Base-by-base conservation (phyloP, 1,284 basidiomycete species). In the Megacollybia platyphylla region DNA sequence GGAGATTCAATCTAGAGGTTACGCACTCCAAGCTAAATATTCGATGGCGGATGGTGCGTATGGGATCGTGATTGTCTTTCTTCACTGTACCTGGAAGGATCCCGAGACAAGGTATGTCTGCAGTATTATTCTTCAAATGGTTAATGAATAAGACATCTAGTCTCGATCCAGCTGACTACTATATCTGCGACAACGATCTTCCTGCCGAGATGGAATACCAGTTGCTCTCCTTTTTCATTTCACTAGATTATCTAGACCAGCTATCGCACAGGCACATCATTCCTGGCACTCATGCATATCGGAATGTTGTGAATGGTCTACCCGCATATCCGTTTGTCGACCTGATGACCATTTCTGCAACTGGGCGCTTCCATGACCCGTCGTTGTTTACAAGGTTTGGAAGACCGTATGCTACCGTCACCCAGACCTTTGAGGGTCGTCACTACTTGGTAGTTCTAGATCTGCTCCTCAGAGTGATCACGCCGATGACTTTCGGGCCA, bases 11-110 rank as follows among this genome's bases (percentile, higher is more conserved):
- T 60, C 62, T 26, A 79, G 75, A 53, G 75, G 76, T 0, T 81
- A 73, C 52, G 61, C 70, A 34, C 48, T 85, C 2, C 66, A 73
- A 46, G 80, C 77, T 10, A 78, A 73, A 53, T 84, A 82, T 50
- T 68, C 79, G 64, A 63, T 59, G 9, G 57, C 68, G 46, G 52
- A 65, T 11, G 63, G 62, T 1, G 55, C 57, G 18, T 60, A 65
- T n/a, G 76, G 75, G 3, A 73, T 85, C 43, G 68, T 73, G 54
- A 67, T 85, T 31, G 31, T 30, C 13, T 43, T 34, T 44, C 15
- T 41, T 4, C 30, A 10, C 11, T 35, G 29, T 4, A 34, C 11
- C 2, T 34, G 31, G 31, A 34, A 11, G 31, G 15, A 34, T 34
- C 31, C 31, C 7, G 31, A 50, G 50, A 5, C 59, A 64, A 34